Conservation (phyloP, 352 stramenopile genomes). For the Globisporangium megalacanthum region DNA sequence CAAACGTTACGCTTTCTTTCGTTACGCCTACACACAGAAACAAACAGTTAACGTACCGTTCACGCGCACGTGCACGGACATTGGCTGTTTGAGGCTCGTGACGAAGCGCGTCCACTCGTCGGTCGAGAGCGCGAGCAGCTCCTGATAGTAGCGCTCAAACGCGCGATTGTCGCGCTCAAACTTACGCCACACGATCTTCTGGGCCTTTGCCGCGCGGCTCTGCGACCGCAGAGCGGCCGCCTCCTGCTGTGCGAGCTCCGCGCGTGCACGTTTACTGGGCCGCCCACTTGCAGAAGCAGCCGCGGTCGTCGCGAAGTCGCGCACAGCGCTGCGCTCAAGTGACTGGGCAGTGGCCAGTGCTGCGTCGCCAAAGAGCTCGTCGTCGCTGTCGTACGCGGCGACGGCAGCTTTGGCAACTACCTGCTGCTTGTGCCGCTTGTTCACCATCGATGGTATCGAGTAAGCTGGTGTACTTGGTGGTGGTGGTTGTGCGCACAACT, state of each 20-base stretch:
- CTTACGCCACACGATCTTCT: constrained; percentile 87
- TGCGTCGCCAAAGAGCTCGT: constrained; percentile 15
- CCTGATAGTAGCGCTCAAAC: constrained; percentile 84
- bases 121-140: constrained; percentile 53
- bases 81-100: constrained; percentile 57
- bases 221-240: constrained; percentile 51
- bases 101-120: constrained; percentile 83
- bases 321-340: constrained; percentile 53
- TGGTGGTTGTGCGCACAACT: too few species aligned
- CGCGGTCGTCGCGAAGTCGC: constrained; percentile 55
- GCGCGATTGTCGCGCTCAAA: constrained; percentile 76
- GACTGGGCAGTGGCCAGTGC: constrained; percentile 33
- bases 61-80: constrained; percentile 86
- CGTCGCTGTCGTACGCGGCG: constrained; percentile 26
- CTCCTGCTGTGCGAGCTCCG: constrained; percentile 50
- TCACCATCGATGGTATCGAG: neutral
- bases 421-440: constrained; percentile 1
- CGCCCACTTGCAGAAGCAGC: constrained; percentile 21
- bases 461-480: too few species aligned
- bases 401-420: neutral
- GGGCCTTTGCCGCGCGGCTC: constrained; percentile 55
- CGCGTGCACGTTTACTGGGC: constrained; percentile 42
- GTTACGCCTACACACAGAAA: neutral
- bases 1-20: constrained; percentile 1
- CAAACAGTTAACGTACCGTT: constrained; percentile 34